Evolutionary conservation across 2,329 filamentous ascomycete genomes (phyloP).

Genomic region (Xylaria sp.): DNA sequence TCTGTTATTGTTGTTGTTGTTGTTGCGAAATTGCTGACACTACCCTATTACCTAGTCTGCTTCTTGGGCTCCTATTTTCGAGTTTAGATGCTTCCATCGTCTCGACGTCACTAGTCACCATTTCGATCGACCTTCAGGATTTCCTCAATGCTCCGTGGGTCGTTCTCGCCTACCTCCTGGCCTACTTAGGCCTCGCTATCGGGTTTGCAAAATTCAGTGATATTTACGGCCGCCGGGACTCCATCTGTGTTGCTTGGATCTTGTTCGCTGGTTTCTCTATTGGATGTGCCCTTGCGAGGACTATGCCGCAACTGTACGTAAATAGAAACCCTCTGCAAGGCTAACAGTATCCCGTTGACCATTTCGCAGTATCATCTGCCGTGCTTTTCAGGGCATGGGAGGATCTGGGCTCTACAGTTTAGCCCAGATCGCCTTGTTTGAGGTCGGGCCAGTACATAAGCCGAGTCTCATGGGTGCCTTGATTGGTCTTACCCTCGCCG

Average conservation of each 20-base stretch:
- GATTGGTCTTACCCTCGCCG: constrained; percentile 64
- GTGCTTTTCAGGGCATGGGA: constrained; percentile 68
- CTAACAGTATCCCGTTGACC: background rate
- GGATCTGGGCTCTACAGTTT: constrained; percentile 70
- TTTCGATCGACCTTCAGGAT: constrained; percentile 62
- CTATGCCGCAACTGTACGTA: constrained; percentile 62
- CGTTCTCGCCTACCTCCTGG: constrained; percentile 64
- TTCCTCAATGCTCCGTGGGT: constrained; percentile 65
- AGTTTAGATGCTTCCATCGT: constrained; percentile 68
- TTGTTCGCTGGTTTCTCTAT: constrained; percentile 66
- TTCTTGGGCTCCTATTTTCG: constrained; percentile 65
- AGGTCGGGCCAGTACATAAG: constrained; percentile 63
- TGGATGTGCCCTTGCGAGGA: constrained; percentile 61
- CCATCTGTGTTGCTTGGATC: constrained; percentile 62
- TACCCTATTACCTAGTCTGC: constrained; percentile 51
- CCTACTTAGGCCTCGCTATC: constrained; percentile 68
- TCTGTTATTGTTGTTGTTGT: background rate
- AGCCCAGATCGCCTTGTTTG: constrained; percentile 66
- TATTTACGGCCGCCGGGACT: constrained; percentile 64
- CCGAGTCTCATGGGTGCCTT: constrained; percentile 65
- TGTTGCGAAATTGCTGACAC: constrained; percentile 27
- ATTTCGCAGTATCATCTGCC: constrained; percentile 63
- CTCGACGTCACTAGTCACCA: constrained; percentile 66
- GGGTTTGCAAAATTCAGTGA: constrained; percentile 68
- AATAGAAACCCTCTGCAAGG: background rate